Percentiles rank a stretch among this genome's conserved stretches.
Conservation (phyloP, 2,329 filamentous ascomycete genomes). For the Botrytis fabae region DNA sequence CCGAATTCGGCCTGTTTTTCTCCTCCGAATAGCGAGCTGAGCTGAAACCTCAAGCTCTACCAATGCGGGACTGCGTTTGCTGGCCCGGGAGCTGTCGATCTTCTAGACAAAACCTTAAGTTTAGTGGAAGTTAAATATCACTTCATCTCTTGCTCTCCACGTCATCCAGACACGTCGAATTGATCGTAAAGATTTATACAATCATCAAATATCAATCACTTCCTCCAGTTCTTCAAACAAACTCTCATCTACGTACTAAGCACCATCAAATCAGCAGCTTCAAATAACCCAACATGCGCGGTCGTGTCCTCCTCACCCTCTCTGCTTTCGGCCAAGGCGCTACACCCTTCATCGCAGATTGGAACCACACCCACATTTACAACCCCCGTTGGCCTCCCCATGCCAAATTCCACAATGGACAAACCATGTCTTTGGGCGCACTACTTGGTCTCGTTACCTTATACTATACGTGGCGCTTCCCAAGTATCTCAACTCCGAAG, state of each 20-base stretch:
- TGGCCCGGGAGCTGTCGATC: neutral
- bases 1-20: neutral
- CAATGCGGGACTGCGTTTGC: neutral
- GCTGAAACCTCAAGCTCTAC: neutral
- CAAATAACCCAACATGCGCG: constrained; percentile 24
- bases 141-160: neutral
- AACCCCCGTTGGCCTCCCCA: constrained; percentile 53
- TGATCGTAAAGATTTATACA: neutral
- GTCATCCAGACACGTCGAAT: neutral
- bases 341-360: constrained; percentile 41
- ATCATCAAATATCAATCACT: neutral
- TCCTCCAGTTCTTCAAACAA: neutral
- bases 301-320: constrained; percentile 31
- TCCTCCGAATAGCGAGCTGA: neutral
- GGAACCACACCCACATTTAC: constrained; percentile 48
- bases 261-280: neutral
- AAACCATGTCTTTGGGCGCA: constrained; percentile 51
- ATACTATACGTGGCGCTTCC: constrained; percentile 42
- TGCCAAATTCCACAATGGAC: constrained; percentile 54
- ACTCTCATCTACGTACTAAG: neutral
- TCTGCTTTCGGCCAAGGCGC: constrained; percentile 30
- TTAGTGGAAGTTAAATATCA: neutral
- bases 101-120: neutral
- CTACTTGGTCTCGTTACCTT: constrained; percentile 43
- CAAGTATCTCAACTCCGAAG: neutral